Base-by-base conservation (phyloP, 2,329 filamentous ascomycete genomes). In the Pseudogymnoascus sp. region DNA sequence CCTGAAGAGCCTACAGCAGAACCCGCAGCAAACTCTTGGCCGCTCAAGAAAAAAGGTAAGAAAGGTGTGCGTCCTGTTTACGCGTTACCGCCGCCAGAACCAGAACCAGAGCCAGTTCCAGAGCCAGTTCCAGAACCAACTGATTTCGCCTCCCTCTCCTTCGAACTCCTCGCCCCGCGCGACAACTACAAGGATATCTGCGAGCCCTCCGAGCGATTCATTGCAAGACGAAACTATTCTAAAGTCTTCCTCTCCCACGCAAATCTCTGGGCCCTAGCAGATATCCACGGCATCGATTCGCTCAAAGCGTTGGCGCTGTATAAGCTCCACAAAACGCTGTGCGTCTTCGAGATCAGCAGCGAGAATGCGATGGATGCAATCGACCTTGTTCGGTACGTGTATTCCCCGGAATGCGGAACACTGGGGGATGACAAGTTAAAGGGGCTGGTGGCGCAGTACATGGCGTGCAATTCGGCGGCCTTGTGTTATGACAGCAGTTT, bases 251-350 rank as follows among this genome's bases (percentile, higher is more conserved):
- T 66, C 12, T 35, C 22, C 23, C 66, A 69, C 35, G 63, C 65
- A 14, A 59, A 63, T 3, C 62, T 69, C 4, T 69, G 63, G 33
- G 23, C 63, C 12, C 16, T 68, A 4, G 67, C 58, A 4, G 60
- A 67, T 19, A 42, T 14, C 6, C 52, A 60, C 9, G 45, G 60
- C 14, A 49, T 69, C 11, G 64, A 63, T n/a, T 58, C 65, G 11
- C 45, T 69, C 52, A 69, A 68, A 45, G 62, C 61, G 2, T 36
- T 69, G n/a, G 61, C 64, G 0, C 38, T 69, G 2, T 64, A 63
- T 55, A 69, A 68, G 19, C 64, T 69, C 4, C 66, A 67, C 58
- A 66, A 63, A 36, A 69, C 67, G 2, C 45, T 69, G 5, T 62
- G 61, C 39, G 38, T 63, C 8, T 68, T 69, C 41, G 6, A 62